Conservation (phyloP, 2,329 filamentous ascomycete species). For the Monilinia laxa region DNA sequence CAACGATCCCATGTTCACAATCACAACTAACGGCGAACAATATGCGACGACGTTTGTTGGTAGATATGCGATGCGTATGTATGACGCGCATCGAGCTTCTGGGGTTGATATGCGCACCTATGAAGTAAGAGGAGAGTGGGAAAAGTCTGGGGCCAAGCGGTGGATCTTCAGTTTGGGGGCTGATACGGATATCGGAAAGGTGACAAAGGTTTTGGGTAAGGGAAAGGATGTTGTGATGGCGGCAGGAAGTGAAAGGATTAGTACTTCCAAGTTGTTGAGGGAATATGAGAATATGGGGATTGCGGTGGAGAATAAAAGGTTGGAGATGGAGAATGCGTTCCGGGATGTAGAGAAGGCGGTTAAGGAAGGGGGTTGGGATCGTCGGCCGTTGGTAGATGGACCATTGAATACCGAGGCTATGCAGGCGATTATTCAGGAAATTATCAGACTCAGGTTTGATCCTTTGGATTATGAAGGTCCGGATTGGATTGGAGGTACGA, state of each 20-base stretch:
- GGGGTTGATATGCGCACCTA: background rate
- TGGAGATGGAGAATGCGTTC: background rate
- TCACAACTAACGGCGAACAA: background rate
- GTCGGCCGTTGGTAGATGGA: background rate
- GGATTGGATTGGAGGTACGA: constrained; percentile 1
- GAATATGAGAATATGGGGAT: constrained; percentile 1
- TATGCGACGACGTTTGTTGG: constrained; percentile 11
- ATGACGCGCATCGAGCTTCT: constrained; percentile 8
- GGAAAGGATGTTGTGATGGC: background rate
- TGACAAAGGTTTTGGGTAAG: background rate
- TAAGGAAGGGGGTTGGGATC: background rate
- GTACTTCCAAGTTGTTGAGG: background rate
- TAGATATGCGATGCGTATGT: background rate
- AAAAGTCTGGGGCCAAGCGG: constrained; percentile 1
- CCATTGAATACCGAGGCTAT: background rate
- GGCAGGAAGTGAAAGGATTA: background rate
- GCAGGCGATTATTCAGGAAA: background rate
- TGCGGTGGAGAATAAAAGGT: background rate
- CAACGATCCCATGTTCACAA: constrained; percentile 4
- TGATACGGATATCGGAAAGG: background rate
- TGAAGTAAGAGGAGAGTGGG: constrained; percentile 12
- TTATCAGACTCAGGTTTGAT: background rate
- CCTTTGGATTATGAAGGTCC: constrained; percentile 7
- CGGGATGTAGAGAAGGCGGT: background rate
- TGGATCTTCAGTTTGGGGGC: constrained; percentile 7